Percentiles rank a stretch among this genome's conserved stretches.
These are phyloP conservation scores for Arthrinium phaeospermum DNA, from an alignment of 2,329 filamentous ascomycete genomes.

Conservation along the genomic window DNA sequence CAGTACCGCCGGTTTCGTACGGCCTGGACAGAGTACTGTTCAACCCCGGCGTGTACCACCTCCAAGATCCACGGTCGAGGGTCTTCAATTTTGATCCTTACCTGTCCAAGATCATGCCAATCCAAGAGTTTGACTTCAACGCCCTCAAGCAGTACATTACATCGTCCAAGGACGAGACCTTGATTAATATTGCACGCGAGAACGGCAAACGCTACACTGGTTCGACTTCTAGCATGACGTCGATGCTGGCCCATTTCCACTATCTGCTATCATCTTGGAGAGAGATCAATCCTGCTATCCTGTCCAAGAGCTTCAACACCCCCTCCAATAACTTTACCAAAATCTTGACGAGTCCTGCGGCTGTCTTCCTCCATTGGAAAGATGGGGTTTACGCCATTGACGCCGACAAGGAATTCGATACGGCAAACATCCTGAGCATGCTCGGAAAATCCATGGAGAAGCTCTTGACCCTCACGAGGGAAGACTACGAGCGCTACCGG, in stretches of 20 bases:
- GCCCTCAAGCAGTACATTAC: slow-evolving; percentile 87
- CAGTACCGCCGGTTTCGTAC: slow-evolving; percentile 69
- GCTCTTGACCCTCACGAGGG: slow-evolving; percentile 80
- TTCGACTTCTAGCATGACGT: slow-evolving; percentile 96
- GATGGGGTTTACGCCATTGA: slow-evolving; percentile 93
- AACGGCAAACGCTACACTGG: slow-evolving; percentile 83
- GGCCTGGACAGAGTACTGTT: slow-evolving; percentile 90
- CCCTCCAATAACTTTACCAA: slow-evolving; percentile 72
- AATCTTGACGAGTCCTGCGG: slow-evolving; percentile 74
- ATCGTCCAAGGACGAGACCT: slow-evolving; percentile 79
- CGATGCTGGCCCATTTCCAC: slow-evolving; percentile 87
- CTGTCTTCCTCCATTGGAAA: slow-evolving; percentile 81
- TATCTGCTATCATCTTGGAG: slow-evolving; percentile 88
- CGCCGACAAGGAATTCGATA: slow-evolving; percentile 90
- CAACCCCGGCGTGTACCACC: slow-evolving; percentile 89
- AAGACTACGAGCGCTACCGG: slow-evolving; percentile 86
- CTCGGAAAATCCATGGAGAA: slow-evolving; percentile 98
- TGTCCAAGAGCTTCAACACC: slow-evolving; percentile 69
- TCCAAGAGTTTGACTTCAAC: slow-evolving; percentile 89
- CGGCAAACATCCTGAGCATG: slow-evolving; percentile 84
- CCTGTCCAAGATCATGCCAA: slow-evolving; percentile 89
- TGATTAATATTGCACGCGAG: slow-evolving; percentile 71
- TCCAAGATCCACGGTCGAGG: slow-evolving; percentile 85
- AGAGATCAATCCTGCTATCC: slow-evolving; percentile 65
- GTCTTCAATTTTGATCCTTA: slow-evolving; percentile 99